Percentiles rank a stretch among this genome's conserved stretches.
phyloP scores from a whole-genome alignment of 2,329 filamentous ascomycete genomes.

The Monilinia vaccinii-corymbosi region DNA sequence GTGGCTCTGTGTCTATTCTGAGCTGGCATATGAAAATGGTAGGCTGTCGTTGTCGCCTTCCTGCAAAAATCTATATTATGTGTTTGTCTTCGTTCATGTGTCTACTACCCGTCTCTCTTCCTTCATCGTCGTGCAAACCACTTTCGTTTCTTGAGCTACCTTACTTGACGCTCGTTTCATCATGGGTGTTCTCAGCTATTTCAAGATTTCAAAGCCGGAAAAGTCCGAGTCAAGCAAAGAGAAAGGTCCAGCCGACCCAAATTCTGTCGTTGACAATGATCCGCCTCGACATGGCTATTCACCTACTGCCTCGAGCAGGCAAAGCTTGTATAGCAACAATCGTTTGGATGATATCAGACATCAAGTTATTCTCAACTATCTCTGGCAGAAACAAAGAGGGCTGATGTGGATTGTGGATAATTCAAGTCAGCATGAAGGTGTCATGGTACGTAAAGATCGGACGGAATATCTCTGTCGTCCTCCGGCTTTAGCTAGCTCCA shows the following conservation, averaged over 20 bases:
- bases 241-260: conserved; percentile 1
- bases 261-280: not conserved
- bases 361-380: conserved; percentile 75
- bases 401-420: conserved; percentile 65
- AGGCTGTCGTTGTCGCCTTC: not conserved
- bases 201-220: conserved; percentile 8
- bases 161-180: not conserved
- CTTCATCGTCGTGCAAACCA: not conserved
- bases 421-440: conserved; percentile 60
- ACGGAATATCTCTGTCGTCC: conserved; percentile 68
- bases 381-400: conserved; percentile 71
- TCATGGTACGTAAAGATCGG: conserved; percentile 58
- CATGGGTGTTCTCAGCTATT: conserved; percentile 9
- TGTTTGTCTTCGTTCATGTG: conserved; percentile 4
- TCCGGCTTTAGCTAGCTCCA: conserved; percentile 49
- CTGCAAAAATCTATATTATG: conserved; percentile 2
- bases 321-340: conserved; percentile 8
- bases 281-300: not conserved
- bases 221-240: conserved; percentile 7
- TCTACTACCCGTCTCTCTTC: not conserved
- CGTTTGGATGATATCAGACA: conserved; percentile 62
- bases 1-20: not conserved
- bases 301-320: conserved; percentile 3
- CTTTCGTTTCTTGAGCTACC: conserved; percentile 7
- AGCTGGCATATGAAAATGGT: conserved; percentile 3